These are phyloP conservation scores for Talaromyces sp. DNA, from an alignment of 2,329 filamentous ascomycete genomes.

Conservation along the genomic window DNA sequence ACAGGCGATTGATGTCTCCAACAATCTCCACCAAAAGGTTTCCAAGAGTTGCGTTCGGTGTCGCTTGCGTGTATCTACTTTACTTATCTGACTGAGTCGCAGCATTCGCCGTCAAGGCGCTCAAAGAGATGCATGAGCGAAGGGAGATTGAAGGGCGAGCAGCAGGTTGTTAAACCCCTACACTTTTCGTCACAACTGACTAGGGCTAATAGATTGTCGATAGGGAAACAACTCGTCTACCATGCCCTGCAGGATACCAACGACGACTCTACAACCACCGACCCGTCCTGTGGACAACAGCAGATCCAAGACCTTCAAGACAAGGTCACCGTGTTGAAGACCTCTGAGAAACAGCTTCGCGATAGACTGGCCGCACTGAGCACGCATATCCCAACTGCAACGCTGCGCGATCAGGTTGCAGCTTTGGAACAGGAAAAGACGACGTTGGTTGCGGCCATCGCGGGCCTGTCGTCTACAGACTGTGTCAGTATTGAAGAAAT, in stretches of 20 bases:
- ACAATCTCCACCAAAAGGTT: conserved; percentile 58
- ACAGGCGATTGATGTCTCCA: conserved; percentile 54
- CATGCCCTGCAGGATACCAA: conserved; percentile 49
- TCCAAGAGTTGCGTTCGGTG: conserved; percentile 44
- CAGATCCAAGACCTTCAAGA: conserved; percentile 42
- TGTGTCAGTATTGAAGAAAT: conserved; percentile 47
- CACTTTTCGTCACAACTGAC: not conserved
- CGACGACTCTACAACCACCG: conserved; percentile 42
- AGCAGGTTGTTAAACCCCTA: conserved; percentile 36
- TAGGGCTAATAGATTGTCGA: not conserved
- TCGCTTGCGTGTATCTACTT: not conserved
- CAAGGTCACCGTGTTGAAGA: conserved; percentile 40
- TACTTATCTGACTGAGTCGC: conserved; percentile 3
- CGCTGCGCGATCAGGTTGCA: conserved; percentile 42
- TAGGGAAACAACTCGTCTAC: conserved; percentile 60
- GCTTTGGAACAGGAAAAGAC: conserved; percentile 42
- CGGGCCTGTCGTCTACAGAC: conserved; percentile 9
- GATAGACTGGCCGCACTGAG: conserved; percentile 42
- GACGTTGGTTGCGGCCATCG: conserved; percentile 35
- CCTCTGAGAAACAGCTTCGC: conserved; percentile 47
- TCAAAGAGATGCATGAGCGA: conserved; percentile 59
- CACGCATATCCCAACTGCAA: conserved; percentile 46
- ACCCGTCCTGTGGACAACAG: conserved; percentile 46
- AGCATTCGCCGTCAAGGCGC: conserved; percentile 55
- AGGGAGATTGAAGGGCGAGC: conserved; percentile 54